These are phyloP conservation scores for Dillenia turbinata DNA, from an alignment of 164 flowering plant genomes.

Conservation along the genomic window DNA sequence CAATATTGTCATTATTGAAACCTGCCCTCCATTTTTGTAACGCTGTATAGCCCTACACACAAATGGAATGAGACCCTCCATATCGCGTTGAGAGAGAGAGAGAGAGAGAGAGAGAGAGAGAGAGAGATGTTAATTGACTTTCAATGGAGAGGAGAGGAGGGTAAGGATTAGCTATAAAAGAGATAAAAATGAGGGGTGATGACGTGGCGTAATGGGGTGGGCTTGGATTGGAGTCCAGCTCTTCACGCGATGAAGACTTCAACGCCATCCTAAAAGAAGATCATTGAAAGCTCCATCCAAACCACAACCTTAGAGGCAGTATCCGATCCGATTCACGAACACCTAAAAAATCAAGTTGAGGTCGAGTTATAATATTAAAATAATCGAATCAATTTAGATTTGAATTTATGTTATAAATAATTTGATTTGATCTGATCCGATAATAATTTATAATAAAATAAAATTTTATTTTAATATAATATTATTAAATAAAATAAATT, in stretches of 20 bases:
- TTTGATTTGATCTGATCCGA: background rate
- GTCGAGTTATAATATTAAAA: no score
- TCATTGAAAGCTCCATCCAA: conserved; percentile 23
- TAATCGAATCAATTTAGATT: no score
- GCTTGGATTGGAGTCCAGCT: conserved; percentile 18
- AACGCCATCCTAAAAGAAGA: conserved; percentile 10
- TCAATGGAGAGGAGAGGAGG: conserved; percentile 6
- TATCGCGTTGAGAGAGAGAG: conserved; percentile 12
- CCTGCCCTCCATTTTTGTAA: conserved; percentile 43
- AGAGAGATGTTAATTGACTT: background rate
- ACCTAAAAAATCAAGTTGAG: conserved; percentile 20
- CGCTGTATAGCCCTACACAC: conserved; percentile 69
- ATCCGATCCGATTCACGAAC: conserved; percentile 13
- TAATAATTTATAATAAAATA: background rate
- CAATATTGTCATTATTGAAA: conserved; percentile 29
- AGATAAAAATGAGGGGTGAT: conserved; percentile 7
- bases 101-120: conserved; percentile 2
- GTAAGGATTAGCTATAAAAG: conserved; percentile 15
- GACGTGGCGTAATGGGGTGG: conserved; percentile 33
- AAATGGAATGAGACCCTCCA: conserved; percentile 88
- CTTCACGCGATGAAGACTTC: conserved; percentile 25
- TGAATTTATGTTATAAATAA: no score
- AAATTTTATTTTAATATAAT: background rate
- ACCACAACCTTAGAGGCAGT: conserved; percentile 23
- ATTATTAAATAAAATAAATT: no score